Base-by-base conservation (phyloP, 1,139 yeast genomes). In the Groenewaldozyma sp. region DNA sequence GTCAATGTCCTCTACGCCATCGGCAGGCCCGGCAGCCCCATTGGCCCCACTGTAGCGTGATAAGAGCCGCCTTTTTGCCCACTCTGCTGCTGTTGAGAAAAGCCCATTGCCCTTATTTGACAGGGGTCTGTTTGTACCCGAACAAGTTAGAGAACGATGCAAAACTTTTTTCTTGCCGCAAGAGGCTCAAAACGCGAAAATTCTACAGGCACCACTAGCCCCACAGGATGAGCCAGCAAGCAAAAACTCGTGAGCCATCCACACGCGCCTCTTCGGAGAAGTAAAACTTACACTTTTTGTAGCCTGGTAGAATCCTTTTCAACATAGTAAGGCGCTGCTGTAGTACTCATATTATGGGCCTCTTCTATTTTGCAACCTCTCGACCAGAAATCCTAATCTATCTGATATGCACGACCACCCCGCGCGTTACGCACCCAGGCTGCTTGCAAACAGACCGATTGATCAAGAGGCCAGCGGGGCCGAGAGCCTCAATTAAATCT, bases 81-180 rank as follows among this genome's bases (percentile, higher is more conserved):
- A 29, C 17, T 18, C 18, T 6, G 33, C 22, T 9, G 33, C 33
- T 5, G 14, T 29, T n/a, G 18, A 29, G 11, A 29, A 29, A 7
- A 29, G 17, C 11, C 33, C 33, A 7, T 7, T 4, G 6, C 17
- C 33, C 18, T 18, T 29, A 18, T 29, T 9, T 16, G 22, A 16
- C 19, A 29, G 17, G 6, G 33, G 33, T 18, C 33, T 29, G 7
- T n/a, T n/a, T n/a, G n/a, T n/a, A n/a, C n/a, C n/a, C n/a, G n/a
- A n/a, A n/a, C n/a, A n/a, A n/a, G n/a, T n/a, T n/a, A n/a, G n/a
- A n/a, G n/a, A n/a, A n/a, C n/a, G n/a, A n/a, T n/a, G n/a, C n/a
- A n/a, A n/a, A n/a, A n/a, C n/a, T n/a, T n/a, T n/a, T n/a, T n/a
- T n/a, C n/a, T n/a, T n/a, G n/a, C n/a, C n/a, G n/a, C n/a, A n/a